Evolutionary conservation across 345 rosid species (phyloP), one percentile per base, ranked within the genome.

Genomic region (Aethionema arabicum): DNA sequence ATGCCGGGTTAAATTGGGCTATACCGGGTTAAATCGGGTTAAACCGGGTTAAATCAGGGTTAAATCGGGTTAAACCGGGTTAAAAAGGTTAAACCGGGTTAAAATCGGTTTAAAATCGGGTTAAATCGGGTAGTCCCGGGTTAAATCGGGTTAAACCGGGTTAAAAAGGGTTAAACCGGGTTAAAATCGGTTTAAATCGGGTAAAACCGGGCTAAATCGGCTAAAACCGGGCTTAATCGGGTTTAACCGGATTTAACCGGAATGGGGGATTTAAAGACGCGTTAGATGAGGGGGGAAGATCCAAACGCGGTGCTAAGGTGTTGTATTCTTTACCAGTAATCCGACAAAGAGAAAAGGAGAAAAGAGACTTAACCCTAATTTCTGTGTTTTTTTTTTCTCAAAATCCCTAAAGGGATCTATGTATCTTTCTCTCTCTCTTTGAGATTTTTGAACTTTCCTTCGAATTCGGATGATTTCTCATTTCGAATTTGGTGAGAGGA

Each of bases 391-490:
- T n/a, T n/a, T 38, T 14, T 14, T 36, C 32, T 30, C 59, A 61
- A 67, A 67, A 33, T 12, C 21, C 51, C 27, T 5, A 36, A 53
- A 53, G 46, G 38, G 55, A 38, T 0, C 33, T 65, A 27, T 39
- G 42, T 40, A 27, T 39, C 9, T 43, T 12, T 55, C 51, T 51
- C 9, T 59, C 32, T 40, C 41, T 33, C 21, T 31, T 4, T 16
- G 43, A 47, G 13, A 13, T 78, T 73, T 67, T 58, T n/a, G n/a
- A 9, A 31, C 65, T 33, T 14, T 63, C 54, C 49, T 64, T 35
- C 56, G 50, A 54, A 32, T 54, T 66, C 66, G 66, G 77, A 88
- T 86, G 92, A 75, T 71, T 68, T 69, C 61, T 54, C 64, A 36
- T 52, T 72, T 70, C 59, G 81, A 58, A 64, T 47, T 65, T 48